A percentile compares a stretch with the other conserved stretches of the same genome.
phyloP scores from a whole-genome alignment of 495 filamentous ascomycete species.

The Alectoria sarmentosa region DNA sequence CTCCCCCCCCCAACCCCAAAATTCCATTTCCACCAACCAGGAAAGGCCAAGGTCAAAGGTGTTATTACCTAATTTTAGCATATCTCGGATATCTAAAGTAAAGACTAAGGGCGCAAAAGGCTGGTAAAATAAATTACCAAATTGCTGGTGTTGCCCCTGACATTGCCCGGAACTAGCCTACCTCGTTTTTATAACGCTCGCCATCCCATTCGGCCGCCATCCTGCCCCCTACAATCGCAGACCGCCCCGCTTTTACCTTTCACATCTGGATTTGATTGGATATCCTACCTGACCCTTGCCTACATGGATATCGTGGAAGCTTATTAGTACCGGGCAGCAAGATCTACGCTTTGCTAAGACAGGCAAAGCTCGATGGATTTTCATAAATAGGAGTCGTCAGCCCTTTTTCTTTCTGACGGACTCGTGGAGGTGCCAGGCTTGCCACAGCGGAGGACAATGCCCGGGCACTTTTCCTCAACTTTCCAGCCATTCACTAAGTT shows the following conservation, averaged over 20 bases:
- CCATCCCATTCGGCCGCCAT: not conserved
- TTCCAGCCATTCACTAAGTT: not conserved
- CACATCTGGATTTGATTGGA: not conserved
- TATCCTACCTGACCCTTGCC: no score
- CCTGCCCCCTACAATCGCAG: not conserved
- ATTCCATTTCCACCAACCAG: not conserved
- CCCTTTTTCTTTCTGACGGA: not conserved
- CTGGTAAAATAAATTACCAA: not conserved
- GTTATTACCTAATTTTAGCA: conserved; percentile 2
- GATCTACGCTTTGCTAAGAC: not conserved
- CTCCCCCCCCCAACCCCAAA: not conserved
- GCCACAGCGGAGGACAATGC: not conserved
- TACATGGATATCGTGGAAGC: not conserved
- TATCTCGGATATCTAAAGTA: no score
- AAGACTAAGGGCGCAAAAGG: no score
- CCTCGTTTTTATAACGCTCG: not conserved
- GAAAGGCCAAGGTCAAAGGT: not conserved
- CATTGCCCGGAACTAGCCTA: not conserved
- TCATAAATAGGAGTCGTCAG: not conserved
- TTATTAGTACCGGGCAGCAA: not conserved
- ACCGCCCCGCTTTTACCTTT: not conserved
- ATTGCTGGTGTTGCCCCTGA: not conserved
- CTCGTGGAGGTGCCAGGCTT: not conserved
- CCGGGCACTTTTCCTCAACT: not conserved
- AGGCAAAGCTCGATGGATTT: not conserved